Conservation (phyloP, 2,329 filamentous ascomycete species). For the Catunica adiposa region DNA sequence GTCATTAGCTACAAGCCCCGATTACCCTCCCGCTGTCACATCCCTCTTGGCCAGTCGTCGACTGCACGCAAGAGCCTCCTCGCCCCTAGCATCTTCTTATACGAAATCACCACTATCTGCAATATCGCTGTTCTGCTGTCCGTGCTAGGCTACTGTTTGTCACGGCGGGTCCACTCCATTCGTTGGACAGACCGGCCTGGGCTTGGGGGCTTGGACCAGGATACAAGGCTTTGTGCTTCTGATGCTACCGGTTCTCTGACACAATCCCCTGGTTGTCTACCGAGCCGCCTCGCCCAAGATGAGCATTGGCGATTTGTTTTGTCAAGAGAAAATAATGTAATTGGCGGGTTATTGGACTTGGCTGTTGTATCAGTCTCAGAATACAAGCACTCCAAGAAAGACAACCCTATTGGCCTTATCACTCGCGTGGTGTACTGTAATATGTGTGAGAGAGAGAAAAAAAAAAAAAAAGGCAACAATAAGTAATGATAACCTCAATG, state of each 20-base stretch:
- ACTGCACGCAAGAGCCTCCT: not conserved
- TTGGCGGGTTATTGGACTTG: no score
- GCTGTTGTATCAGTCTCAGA: no score
- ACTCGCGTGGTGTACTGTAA: no score
- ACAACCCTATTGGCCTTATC: no score
- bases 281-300: no score
- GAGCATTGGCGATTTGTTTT: not conserved
- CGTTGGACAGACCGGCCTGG: slow-evolving; percentile 1
- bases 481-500: no score
- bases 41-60: not conserved
- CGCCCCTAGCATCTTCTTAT: not conserved
- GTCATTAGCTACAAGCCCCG: not conserved
- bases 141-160: slow-evolving; percentile 6
- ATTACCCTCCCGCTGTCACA: not conserved
- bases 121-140: not conserved
- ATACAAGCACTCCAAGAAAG: no score
- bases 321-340: not conserved
- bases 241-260: slow-evolving; percentile 5
- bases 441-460: no score
- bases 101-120: not conserved
- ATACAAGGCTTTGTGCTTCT: not conserved
- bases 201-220: slow-evolving; percentile 5
- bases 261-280: slow-evolving; percentile 3
- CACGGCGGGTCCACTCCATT: not conserved
- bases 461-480: no score